Conservation (phyloP, 192 early-diverging fungal species). For the Coemansia sp. region DNA sequence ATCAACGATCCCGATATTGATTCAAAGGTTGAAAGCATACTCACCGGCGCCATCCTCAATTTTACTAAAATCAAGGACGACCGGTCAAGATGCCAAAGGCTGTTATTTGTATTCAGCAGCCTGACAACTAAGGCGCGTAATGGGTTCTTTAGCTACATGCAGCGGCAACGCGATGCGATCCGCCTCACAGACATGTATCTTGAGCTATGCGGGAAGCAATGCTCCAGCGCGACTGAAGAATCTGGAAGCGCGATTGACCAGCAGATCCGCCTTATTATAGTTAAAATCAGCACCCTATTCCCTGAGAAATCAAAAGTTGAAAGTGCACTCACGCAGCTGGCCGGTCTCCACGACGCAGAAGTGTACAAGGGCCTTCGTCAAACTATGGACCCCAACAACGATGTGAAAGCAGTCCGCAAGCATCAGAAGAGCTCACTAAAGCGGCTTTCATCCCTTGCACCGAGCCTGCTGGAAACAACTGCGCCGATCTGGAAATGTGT, state of each 20-base stretch:
- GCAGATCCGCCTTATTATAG: slow-evolving; percentile 57
- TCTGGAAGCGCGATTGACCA: slow-evolving; percentile 49
- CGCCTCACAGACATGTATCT: slow-evolving; percentile 61
- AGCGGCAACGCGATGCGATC: slow-evolving; percentile 68
- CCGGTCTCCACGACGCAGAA: slow-evolving; percentile 63
- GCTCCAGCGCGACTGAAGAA: slow-evolving; percentile 44
- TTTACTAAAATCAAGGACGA: slow-evolving; percentile 51
- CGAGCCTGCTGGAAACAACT: slow-evolving; percentile 69
- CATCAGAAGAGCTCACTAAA: slow-evolving; percentile 70
- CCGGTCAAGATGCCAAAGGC: slow-evolving; percentile 53
- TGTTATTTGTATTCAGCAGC: slow-evolving; percentile 65
- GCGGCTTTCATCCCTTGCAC: slow-evolving; percentile 62
- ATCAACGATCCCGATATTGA: slow-evolving; percentile 78
- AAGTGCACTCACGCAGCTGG: slow-evolving; percentile 68
- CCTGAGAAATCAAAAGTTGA: slow-evolving; percentile 69
- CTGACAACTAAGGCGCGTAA: slow-evolving; percentile 68
- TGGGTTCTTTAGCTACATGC: slow-evolving; percentile 76
- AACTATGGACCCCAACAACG: slow-evolving; percentile 68
- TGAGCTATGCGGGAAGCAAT: slow-evolving; percentile 63
- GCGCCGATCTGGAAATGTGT: slow-evolving; percentile 72
- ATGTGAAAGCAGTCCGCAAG: slow-evolving; percentile 72
- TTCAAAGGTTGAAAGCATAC: slow-evolving; percentile 53
- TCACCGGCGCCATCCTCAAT: slow-evolving; percentile 46
- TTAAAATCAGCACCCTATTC: slow-evolving; percentile 57
- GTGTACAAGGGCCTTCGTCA: slow-evolving; percentile 68